phyloP scores from a whole-genome alignment of 371 early-diverging fungal species.

The Phascolomyces articulosus region DNA sequence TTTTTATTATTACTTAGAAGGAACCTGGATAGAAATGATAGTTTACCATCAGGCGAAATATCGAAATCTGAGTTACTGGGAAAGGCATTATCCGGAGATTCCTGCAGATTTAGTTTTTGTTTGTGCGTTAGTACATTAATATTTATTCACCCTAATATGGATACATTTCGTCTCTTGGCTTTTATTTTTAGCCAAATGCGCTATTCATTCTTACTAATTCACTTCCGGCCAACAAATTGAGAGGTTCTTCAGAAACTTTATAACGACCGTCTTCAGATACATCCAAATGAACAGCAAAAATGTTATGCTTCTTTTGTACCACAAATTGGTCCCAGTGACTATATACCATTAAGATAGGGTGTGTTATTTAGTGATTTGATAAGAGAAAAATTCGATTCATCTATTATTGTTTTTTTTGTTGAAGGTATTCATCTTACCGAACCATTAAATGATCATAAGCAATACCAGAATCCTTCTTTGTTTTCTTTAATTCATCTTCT shows the following conservation, averaged over 20 bases:
- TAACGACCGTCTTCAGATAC: slow-evolving; percentile 25
- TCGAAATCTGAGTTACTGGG: slow-evolving; percentile 64
- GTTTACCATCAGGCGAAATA: slow-evolving; percentile 61
- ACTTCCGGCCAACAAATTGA: slow-evolving; percentile 53
- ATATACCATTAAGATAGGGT: not conserved
- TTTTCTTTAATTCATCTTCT: slow-evolving; percentile 42
- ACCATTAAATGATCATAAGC: slow-evolving; percentile 70
- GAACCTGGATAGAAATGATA: too few relatives aligned
- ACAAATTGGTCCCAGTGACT: slow-evolving; percentile 74
- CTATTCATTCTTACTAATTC: slow-evolving; percentile 51
- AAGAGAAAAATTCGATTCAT: not conserved
- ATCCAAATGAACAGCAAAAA: slow-evolving; percentile 54
- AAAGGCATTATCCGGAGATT: slow-evolving; percentile 60
- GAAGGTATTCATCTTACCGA: slow-evolving; percentile 23
- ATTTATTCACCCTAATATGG: too few relatives aligned
- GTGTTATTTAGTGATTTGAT: too few relatives aligned
- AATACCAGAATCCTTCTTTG: slow-evolving; percentile 53
- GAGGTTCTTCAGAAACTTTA: slow-evolving; percentile 34
- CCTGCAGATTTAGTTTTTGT: slow-evolving; percentile 19
- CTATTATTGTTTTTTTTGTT: not conserved
- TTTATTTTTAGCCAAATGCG: too few relatives aligned
- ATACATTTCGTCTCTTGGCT: too few relatives aligned
- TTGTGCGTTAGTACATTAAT: not conserved
- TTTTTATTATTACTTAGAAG: too few relatives aligned
- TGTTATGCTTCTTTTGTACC: slow-evolving; percentile 56